Evolutionary conservation across 139 green algal genomes (phyloP).

Genomic region (Auxenochlorella pyrenoidosa): DNA sequence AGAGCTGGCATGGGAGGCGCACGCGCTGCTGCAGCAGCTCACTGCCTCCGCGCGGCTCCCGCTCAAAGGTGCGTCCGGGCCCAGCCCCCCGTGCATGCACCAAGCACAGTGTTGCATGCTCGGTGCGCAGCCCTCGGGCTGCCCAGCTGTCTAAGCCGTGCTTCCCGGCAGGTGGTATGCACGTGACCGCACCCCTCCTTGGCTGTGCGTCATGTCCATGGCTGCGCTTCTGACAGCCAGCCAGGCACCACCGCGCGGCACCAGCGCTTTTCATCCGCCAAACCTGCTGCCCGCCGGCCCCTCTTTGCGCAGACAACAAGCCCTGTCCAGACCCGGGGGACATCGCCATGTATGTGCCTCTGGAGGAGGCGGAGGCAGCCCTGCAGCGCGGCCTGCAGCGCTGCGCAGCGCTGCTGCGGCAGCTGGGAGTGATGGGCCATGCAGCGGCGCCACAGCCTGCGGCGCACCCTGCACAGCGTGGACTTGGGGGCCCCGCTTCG

Average conservation of each 20-base stretch:
- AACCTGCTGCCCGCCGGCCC: not conserved
- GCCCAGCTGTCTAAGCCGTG: too few species aligned
- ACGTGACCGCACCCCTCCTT: not conserved
- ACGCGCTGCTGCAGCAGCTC: constrained; percentile 25
- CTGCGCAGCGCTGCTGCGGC: not conserved
- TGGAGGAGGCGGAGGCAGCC: constrained; percentile 20
- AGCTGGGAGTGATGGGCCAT: not conserved
- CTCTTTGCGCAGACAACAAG: not conserved
- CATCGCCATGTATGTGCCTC: constrained; percentile 32
- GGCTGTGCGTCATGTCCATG: not conserved
- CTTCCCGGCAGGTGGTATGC: too few species aligned
- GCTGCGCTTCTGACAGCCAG: not conserved
- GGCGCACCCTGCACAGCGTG: too few species aligned
- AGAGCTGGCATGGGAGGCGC: not conserved
- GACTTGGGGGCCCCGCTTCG: too few species aligned
- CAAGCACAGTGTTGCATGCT: too few species aligned
- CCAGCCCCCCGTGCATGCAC: too few species aligned
- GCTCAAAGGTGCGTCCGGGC: not conserved
- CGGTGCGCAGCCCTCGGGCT: too few species aligned
- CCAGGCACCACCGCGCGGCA: too few species aligned
- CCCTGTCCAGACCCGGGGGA: not conserved
- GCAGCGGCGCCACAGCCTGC: too few species aligned
- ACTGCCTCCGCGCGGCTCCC: not conserved
- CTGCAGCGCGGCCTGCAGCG: constrained; percentile 19
- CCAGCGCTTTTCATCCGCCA: too few species aligned